Conservation (phyloP, 1,139 yeast species). For the Pichia sp. region DNA sequence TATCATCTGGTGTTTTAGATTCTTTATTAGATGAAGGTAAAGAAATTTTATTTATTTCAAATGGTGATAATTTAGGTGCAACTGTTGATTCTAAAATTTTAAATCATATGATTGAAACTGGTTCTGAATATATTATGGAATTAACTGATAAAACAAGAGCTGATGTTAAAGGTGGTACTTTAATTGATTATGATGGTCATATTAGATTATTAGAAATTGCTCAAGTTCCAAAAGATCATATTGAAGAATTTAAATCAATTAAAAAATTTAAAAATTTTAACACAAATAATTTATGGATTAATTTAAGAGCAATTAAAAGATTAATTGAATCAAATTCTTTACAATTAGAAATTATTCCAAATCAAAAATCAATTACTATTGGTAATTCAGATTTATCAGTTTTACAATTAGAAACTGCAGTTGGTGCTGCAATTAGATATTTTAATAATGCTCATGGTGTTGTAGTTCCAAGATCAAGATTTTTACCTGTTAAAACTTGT, state of each 20-base stretch:
- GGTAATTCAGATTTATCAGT: conserved; percentile 80
- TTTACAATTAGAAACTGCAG: conserved; percentile 95
- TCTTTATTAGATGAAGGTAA: conserved; percentile 88
- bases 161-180: conserved; percentile 98
- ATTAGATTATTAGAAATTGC: conserved; percentile 96
- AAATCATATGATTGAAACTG: conserved; percentile 87
- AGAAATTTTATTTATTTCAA: conserved; percentile 90
- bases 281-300: conserved; percentile 97
- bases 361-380: conserved; percentile 71
- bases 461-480: conserved; percentile 95
- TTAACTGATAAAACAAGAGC: conserved; percentile 98
- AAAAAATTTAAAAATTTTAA: conserved; percentile 97
- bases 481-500: conserved; percentile 96
- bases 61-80: conserved; percentile 98
- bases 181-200: conserved; percentile 91
- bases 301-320: conserved; percentile 88
- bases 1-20: conserved; percentile 88
- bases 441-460: conserved; percentile 96
- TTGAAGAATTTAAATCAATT: conserved; percentile 95
- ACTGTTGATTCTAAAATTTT: conserved; percentile 90
- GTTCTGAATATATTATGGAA: conserved; percentile 95
- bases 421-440: conserved; percentile 98
- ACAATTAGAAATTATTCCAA: conserved; percentile 92
- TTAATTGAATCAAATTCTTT: conserved; percentile 80
- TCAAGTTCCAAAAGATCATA: conserved; percentile 98